A percentile compares a stretch with the other conserved stretches of the same genome.
phyloP scores from a whole-genome alignment of 345 rosid genomes.

The Atalantia buxifolia region DNA sequence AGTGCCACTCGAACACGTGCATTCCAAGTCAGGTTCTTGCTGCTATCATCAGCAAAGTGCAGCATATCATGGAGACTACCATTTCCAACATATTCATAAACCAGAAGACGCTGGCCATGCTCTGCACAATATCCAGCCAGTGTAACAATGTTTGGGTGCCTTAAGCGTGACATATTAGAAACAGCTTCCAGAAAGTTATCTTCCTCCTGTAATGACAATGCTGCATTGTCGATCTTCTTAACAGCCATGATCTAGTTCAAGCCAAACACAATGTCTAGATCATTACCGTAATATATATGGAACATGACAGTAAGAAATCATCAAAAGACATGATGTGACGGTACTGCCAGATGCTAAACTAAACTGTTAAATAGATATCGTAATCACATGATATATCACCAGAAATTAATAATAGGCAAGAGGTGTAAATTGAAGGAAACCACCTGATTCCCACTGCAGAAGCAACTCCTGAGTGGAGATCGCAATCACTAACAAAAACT shows the following conservation, averaged over 20 bases:
- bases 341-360: not conserved
- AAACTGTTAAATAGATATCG: not conserved
- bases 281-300: not conserved
- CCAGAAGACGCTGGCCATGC: conserved; percentile 95
- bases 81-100: conserved; percentile 70
- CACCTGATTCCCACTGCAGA: not conserved
- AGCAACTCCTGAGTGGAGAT: not conserved
- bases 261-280: conserved; percentile 15
- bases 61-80: conserved; percentile 87
- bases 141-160: conserved; percentile 89
- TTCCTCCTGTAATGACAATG: conserved; percentile 88
- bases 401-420: no score
- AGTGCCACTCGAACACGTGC: conserved; percentile 98
- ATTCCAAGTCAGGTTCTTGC: conserved; percentile 79
- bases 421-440: not conserved
- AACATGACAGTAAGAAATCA: not conserved
- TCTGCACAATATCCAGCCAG: conserved; percentile 88
- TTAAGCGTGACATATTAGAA: conserved; percentile 85
- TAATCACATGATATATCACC: not conserved
- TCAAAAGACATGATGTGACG: not conserved
- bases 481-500: not conserved
- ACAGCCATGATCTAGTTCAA: conserved; percentile 66
- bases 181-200: conserved; percentile 90
- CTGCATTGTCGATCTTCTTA: conserved; percentile 93
- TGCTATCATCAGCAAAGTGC: conserved; percentile 71